phyloP scores from a whole-genome alignment of 1,139 yeast species.

The Hemisphaericaspora lyxosophila region DNA sequence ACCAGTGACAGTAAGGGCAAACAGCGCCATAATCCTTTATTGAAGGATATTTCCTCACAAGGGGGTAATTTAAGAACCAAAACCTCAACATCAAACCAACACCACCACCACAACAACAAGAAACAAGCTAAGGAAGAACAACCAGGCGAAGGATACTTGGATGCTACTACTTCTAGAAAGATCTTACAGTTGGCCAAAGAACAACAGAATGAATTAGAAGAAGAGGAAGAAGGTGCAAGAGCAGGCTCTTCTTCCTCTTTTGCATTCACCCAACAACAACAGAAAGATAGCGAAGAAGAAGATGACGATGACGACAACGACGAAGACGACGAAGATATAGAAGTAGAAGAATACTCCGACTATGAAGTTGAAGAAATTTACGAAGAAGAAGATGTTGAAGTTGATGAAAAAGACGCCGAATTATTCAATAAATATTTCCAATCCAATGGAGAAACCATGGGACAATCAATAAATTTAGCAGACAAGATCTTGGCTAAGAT shows the following conservation, averaged over 20 bases:
- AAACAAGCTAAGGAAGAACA: constrained; percentile 38
- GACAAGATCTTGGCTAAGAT: constrained; percentile 91
- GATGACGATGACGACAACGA: constrained; percentile 40
- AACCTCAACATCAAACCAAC: constrained; percentile 12
- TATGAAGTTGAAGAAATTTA: constrained; percentile 43
- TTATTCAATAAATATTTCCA: constrained; percentile 67
- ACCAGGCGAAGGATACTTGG: constrained; percentile 71
- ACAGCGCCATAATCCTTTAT: constrained; percentile 73
- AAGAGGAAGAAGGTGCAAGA: constrained; percentile 50
- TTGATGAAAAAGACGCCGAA: constrained; percentile 70
- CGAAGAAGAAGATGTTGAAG: constrained; percentile 58
- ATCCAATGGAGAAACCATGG: constrained; percentile 25
- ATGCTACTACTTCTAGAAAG: constrained; percentile 79
- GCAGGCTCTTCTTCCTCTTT: constrained; percentile 16
- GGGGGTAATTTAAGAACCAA: constrained; percentile 65
- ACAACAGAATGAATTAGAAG: constrained; percentile 84
- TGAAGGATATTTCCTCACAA: constrained; percentile 69
- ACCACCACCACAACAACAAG: constrained; percentile 7
- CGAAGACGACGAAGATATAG: constrained; percentile 36
- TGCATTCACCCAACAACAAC: constrained; percentile 24
- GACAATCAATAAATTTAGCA: constrained; percentile 68
- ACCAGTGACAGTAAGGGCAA: constrained; percentile 51
- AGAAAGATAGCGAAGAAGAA: constrained; percentile 33
- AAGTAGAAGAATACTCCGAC: constrained; percentile 51
- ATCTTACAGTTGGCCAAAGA: constrained; percentile 85